Base-by-base conservation (phyloP, 495 filamentous ascomycete species). In the Lasiosphaeris hirsuta region DNA sequence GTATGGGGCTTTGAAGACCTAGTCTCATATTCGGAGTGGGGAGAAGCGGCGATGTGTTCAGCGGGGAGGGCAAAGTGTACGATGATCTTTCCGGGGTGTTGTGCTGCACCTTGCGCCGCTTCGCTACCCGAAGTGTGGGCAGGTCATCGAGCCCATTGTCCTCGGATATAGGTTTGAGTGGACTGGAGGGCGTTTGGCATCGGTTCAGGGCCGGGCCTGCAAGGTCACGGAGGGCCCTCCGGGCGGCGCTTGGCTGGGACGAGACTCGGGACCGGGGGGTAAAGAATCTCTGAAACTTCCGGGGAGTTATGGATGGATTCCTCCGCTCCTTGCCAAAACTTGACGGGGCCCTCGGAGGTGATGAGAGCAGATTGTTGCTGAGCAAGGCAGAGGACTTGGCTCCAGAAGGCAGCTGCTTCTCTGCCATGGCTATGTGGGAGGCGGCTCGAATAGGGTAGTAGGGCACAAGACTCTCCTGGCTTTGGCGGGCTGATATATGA, bases 281-380 rank as follows among this genome's bases (percentile, higher is more conserved):
- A 65, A 96, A 96, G 75, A 96, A 96, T 33, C 84, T 79, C 40
- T 73, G 84, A 64, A 96, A 96, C 51, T 84, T 86, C 51, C 86
- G 76, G 38, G 88, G 88, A 30, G 88, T 91, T 48, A 91, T 77
- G 14, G 80, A 83, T 19, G 80, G 80, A 47, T 75, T 70, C 38
- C 75, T 66, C 54, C 72, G 67, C 63, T 79, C 76, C 60, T 78
- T 78, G 43, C 70, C 68, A 35, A 62, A 68, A 54, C 51, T 61
- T 1, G 64, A 35, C 4, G 64, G 63, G 8, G 56, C 45, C 41
- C 70, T 59, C 0, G 72, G 72, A 0, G 76, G 74, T 0, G 76
- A 79, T 8, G 68, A 66, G 34, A 71, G 59, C n/a, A 70, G 60
- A n/a, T 37, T 61, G 59, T 59, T 51, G 55, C n/a, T 59, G 39